Evolutionary conservation across 2,329 filamentous ascomycete genomes (phyloP), one percentile per base, ranked within the genome.

Genomic region (Clarireedia hainanense): DNA sequence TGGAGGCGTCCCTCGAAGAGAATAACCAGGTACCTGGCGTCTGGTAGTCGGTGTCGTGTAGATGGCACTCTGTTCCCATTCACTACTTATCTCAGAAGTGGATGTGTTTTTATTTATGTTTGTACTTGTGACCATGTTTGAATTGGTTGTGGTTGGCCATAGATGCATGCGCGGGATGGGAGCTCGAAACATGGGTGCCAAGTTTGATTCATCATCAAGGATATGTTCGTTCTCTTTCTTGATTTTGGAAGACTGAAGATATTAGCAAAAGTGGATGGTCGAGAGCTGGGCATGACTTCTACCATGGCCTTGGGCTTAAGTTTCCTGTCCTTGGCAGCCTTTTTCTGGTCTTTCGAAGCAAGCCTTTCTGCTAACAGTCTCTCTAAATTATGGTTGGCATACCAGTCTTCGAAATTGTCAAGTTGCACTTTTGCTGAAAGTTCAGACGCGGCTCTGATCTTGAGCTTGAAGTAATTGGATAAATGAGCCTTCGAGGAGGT

Each of bases 401-500:
- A 95, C 92, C 92, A 96, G 37, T 75, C 73, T 55, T 95, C 84
- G 67, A 90, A 96, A 46, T 78, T 73, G 37, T 83, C 77, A 46
- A 95, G 75, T 34, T 80, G 70, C 10, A 78, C 70, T 24, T 79
- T 76, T n/a, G 86, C 83, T n/a, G 74, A 73, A n/a, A 77, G 71
- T 58, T 95, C 87, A 47, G 80, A 77, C 53, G 83, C 79, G 55
- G 85, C 81, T 56, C 81, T 82, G 62, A 96, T 81, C 65, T 89
- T 85, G 52, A 90, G 79, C 66, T 89, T 90, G 74, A 91, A 95
- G 65, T 89, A 84, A 68, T 89, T 81, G 58, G 90, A 85, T 36
- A 96, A 76, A 69, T 97, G 92, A n/a, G 88, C 87, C 69, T 96
- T 96, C 61, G 91, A 96, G 58, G 88, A 84, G 60, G 96, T 83